Conservation (phyloP, 345 rosid species). For the Viola odorata region DNA sequence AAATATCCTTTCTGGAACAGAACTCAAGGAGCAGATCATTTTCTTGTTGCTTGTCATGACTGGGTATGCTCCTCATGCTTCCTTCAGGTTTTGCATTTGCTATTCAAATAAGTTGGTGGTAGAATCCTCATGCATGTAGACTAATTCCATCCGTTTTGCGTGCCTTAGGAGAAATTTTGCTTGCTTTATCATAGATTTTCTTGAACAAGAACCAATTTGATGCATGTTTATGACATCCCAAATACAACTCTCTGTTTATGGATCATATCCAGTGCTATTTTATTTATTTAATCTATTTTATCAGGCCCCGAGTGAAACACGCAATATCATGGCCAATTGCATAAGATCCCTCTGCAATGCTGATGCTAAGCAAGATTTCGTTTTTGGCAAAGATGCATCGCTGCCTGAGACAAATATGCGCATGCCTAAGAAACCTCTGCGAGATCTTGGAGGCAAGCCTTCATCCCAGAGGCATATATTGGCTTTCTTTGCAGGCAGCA, state of each 20-base stretch:
- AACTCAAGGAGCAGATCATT: slow-evolving; percentile 89
- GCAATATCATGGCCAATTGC: slow-evolving; percentile 60
- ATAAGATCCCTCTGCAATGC: slow-evolving; percentile 90
- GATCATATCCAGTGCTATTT: background rate
- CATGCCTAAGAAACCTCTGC: slow-evolving; percentile 46
- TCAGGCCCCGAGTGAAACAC: slow-evolving; percentile 84
- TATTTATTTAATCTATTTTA: slow-evolving; percentile 10
- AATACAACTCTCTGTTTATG: background rate
- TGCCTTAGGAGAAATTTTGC: background rate
- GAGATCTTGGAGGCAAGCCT: slow-evolving; percentile 66
- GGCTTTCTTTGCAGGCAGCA: slow-evolving; percentile 85
- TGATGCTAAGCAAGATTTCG: slow-evolving; percentile 76
- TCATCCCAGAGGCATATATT: slow-evolving; percentile 62
- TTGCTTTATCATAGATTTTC: background rate
- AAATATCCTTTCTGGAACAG: slow-evolving; percentile 83
- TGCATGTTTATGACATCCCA: background rate
- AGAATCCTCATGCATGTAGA: background rate
- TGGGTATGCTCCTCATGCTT: slow-evolving; percentile 54
- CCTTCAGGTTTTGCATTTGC: background rate
- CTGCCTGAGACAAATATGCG: slow-evolving; percentile 78
- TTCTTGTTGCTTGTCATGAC: slow-evolving; percentile 94
- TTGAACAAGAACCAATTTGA: background rate
- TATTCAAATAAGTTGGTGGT: background rate
- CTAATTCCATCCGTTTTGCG: background rate
- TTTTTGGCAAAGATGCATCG: slow-evolving; percentile 83